Evolutionary conservation across 257 asterid species (phyloP).

Genomic region (Penstemon davidsonii): DNA sequence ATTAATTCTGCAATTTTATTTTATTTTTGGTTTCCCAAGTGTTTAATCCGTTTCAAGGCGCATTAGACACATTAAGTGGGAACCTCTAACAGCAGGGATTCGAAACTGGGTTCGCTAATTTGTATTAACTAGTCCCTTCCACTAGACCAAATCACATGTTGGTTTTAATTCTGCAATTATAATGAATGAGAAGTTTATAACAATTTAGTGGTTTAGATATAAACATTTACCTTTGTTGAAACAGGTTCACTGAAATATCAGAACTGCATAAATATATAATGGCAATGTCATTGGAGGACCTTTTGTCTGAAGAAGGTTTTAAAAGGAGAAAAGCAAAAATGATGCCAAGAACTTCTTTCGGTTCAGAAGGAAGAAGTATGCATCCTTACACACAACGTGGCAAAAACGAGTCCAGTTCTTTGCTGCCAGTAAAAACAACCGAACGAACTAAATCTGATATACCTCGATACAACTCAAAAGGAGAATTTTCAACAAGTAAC

Average conservation of each 20-base stretch:
- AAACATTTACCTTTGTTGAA: not conserved
- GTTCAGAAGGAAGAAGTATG: constrained; percentile 37
- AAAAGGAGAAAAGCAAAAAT: constrained; percentile 49
- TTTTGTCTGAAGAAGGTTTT: constrained; percentile 70
- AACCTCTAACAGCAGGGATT: too few relatives aligned
- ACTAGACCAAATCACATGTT: too few relatives aligned
- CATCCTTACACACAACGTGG: constrained; percentile 30
- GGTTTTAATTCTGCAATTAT: not conserved
- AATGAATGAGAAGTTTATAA: not conserved
- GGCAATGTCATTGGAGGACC: constrained; percentile 80
- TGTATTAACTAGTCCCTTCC: too few relatives aligned
- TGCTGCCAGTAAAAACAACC: constrained; percentile 36
- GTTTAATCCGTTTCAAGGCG: too few relatives aligned
- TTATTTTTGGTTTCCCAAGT: too few relatives aligned
- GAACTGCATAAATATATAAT: constrained; percentile 24
- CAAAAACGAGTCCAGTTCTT: constrained; percentile 34
- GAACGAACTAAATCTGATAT: constrained; percentile 60
- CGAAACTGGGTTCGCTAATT: too few relatives aligned
- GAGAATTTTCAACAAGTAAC: constrained; percentile 40
- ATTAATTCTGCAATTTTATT: too few relatives aligned
- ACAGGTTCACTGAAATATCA: constrained; percentile 10
- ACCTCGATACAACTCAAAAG: constrained; percentile 38
- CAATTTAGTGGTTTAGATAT: not conserved
- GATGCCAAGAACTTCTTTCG: constrained; percentile 42
- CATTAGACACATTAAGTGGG: too few relatives aligned